phyloP scores from a whole-genome alignment of 2,329 filamentous ascomycete genomes.

The Bretziella fagacearum region DNA sequence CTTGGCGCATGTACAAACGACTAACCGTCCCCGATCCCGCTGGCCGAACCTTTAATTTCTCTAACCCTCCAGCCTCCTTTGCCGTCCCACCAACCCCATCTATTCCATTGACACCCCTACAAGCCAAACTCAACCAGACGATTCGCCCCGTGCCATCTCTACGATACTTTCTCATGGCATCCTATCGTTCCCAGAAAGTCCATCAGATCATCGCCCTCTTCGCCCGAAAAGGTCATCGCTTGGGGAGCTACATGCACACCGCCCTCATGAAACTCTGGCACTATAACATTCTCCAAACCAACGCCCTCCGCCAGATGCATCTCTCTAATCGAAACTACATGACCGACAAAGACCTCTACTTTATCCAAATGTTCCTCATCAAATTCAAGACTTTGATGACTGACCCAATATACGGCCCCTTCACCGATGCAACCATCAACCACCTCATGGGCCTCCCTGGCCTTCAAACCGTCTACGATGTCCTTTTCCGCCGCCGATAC shows the following conservation, averaged over 20 bases:
- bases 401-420: constrained; percentile 40
- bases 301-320: constrained; percentile 33
- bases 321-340: constrained; percentile 38
- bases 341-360: constrained; percentile 41
- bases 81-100: not conserved
- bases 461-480: constrained; percentile 38
- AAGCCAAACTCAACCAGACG: constrained; percentile 15
- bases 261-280: constrained; percentile 55
- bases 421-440: constrained; percentile 33
- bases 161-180: constrained; percentile 50
- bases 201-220: constrained; percentile 47
- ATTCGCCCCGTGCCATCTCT: constrained; percentile 43
- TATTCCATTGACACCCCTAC: not conserved
- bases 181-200: constrained; percentile 37
- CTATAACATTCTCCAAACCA: constrained; percentile 48
- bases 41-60: constrained; percentile 25
- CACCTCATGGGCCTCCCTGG: constrained; percentile 43
- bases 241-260: constrained; percentile 30
- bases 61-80: constrained; percentile 16
- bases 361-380: constrained; percentile 46
- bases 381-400: constrained; percentile 57
- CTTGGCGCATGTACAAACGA: constrained; percentile 39
- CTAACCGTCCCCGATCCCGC: constrained; percentile 45
- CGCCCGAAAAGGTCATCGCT: constrained; percentile 37
- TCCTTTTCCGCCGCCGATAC: constrained; percentile 41